A percentile compares a stretch with the other conserved stretches of the same genome.
These are phyloP conservation scores for Cardiosporidium cionae DNA, from an alignment of 169 alveolate species.

Conservation along the genomic window DNA sequence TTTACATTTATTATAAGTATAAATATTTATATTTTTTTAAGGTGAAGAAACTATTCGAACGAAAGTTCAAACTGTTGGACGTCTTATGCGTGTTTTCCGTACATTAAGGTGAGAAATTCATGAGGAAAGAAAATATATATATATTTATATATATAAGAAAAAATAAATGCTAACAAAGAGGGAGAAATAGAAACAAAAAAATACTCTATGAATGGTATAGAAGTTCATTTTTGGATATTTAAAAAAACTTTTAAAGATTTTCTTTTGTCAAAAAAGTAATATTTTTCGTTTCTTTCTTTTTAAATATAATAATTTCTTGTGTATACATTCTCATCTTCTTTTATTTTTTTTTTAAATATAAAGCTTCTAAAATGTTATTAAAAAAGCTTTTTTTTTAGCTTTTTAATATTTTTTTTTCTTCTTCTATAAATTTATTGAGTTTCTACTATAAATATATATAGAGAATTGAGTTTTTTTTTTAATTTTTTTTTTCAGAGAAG, in stretches of 20 bases:
- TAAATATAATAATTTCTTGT: not conserved
- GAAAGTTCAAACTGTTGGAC: conserved; percentile 68
- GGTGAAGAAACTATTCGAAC: conserved; percentile 63
- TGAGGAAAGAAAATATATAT: not conserved
- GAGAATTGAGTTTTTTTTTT: not conserved
- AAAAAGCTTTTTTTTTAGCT: not conserved
- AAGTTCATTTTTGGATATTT: not conserved
- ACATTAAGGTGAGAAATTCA: conserved; percentile 6
- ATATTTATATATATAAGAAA: not conserved
- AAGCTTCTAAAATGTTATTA: not conserved
- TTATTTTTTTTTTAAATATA: not conserved
- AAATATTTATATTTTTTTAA: no score
- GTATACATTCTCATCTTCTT: not conserved
- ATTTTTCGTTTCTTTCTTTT: not conserved
- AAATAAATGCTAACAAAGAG: not conserved
- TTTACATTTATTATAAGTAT: no score
- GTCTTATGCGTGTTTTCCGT: conserved; percentile 29
- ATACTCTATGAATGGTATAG: not conserved
- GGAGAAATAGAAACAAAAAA: not conserved
- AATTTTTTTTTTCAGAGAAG: conserved; percentile 50
- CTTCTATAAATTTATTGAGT: not conserved
- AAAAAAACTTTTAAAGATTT: not conserved
- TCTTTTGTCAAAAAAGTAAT: not conserved
- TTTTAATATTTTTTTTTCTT: not conserved
- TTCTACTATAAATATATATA: not conserved